Percentiles rank a stretch among this genome's conserved stretches.
Conservation (phyloP, 2,329 filamentous ascomycete species). For the Allantophomopsis cytisporea region DNA sequence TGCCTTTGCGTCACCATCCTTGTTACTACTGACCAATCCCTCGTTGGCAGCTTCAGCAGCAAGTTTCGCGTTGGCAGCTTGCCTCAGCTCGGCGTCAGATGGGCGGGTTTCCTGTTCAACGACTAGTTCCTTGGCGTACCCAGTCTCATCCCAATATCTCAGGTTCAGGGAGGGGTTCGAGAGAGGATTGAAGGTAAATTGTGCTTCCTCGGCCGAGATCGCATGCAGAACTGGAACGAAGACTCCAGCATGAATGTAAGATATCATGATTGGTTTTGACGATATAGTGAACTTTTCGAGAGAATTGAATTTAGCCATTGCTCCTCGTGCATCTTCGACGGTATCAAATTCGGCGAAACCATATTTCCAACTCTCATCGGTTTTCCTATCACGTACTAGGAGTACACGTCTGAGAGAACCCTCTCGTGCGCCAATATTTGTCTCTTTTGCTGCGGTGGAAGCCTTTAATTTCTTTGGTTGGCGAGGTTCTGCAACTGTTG, state of each 20-base stretch:
- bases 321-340: constrained; percentile 62
- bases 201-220: constrained; percentile 36
- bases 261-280: constrained; percentile 55
- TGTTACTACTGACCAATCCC: constrained; percentile 19
- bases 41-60: constrained; percentile 21
- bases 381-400: constrained; percentile 58
- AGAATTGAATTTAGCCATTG: constrained; percentile 57
- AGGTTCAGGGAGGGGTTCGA: constrained; percentile 55
- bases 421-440: constrained; percentile 47
- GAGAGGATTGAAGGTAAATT: constrained; percentile 56
- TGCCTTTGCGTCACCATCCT: constrained; percentile 20
- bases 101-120: constrained; percentile 38
- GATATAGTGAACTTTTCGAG: constrained; percentile 68
- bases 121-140: constrained; percentile 52
- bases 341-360: constrained; percentile 76
- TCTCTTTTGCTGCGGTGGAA: constrained; percentile 35
- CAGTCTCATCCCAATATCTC: constrained; percentile 64
- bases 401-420: constrained; percentile 67
- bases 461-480: constrained; percentile 28
- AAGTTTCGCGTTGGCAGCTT: constrained; percentile 19
- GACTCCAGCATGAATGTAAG: constrained; percentile 72
- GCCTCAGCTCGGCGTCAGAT: constrained; percentile 12
- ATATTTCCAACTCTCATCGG: constrained; percentile 63
- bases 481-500: constrained; percentile 19
- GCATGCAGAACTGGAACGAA: constrained; percentile 62